These are phyloP conservation scores for Leucoagaricus sp. DNA, from an alignment of 1,284 basidiomycete genomes.

Conservation along the genomic window DNA sequence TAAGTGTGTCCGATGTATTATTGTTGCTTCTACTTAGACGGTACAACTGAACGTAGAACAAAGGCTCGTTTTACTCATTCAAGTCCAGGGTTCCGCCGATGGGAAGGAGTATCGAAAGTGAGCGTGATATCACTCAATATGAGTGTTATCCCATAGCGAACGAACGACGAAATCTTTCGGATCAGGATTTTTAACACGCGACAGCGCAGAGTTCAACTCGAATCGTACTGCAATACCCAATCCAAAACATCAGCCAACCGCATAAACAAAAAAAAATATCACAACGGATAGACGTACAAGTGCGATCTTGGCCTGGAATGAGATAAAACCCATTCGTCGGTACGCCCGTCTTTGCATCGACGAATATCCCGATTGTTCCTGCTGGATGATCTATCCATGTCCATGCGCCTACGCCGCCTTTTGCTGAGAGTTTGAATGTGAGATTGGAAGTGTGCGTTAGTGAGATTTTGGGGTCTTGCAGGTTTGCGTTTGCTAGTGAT, in stretches of 20 bases:
- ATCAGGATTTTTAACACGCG: constrained; percentile 18
- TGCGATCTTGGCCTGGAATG: constrained; percentile 51
- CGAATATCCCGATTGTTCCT: constrained; percentile 55
- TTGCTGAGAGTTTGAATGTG: constrained; percentile 53
- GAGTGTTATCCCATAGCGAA: constrained; percentile 60
- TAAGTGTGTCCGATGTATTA: too few relatives aligned
- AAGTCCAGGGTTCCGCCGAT: too few relatives aligned
- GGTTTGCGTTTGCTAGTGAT: constrained; percentile 44
- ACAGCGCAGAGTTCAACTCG: constrained; percentile 29
- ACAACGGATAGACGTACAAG: constrained; percentile 33
- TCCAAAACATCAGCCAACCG: not conserved
- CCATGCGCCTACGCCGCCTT: constrained; percentile 56
- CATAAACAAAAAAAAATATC: not conserved
- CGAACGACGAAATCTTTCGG: constrained; percentile 52
- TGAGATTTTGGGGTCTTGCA: constrained; percentile 50
- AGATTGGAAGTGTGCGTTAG: constrained; percentile 35
- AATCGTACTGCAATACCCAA: constrained; percentile 40
- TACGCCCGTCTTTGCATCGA: constrained; percentile 40
- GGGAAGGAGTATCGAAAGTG: too few relatives aligned
- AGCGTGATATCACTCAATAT: constrained; percentile 29
- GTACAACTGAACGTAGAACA: too few relatives aligned
- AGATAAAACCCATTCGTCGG: constrained; percentile 57
- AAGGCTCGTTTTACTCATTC: too few relatives aligned
- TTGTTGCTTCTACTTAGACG: too few relatives aligned
- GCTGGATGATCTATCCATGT: constrained; percentile 61